Evolutionary conservation across 768 basidiomycete genomes (phyloP).

Genomic region (Neoboletus magnificus): DNA sequence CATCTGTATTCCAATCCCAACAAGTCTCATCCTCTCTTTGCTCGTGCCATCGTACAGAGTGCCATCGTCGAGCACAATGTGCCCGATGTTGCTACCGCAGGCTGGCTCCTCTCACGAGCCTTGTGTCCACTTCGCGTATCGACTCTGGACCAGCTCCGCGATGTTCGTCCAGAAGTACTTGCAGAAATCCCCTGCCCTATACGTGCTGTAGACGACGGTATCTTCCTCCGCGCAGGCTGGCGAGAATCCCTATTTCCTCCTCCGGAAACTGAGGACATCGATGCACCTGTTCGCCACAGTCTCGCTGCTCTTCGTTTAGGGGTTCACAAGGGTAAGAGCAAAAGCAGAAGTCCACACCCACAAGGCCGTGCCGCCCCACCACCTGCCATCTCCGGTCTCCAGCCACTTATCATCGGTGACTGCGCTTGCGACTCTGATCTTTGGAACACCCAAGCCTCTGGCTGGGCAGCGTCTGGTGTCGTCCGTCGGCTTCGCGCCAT

Average conservation of each 20-base stretch:
- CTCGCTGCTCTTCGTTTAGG: slow-evolving; percentile 24
- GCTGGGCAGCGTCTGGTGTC: slow-evolving; percentile 61
- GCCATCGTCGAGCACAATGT: slow-evolving; percentile 60
- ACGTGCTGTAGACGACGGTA: slow-evolving; percentile 64
- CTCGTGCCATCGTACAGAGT: slow-evolving; percentile 75
- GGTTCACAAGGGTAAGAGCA: slow-evolving; percentile 20
- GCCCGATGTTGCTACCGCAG: slow-evolving; percentile 56
- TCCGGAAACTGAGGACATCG: slow-evolving; percentile 20
- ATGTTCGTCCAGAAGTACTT: slow-evolving; percentile 55
- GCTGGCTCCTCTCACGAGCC: slow-evolving; percentile 63
- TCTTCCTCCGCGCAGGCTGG: slow-evolving; percentile 65
- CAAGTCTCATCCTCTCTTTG: slow-evolving; percentile 57
- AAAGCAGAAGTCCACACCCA: slow-evolving; percentile 30
- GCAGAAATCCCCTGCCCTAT: slow-evolving; percentile 47
- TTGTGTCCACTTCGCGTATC: slow-evolving; percentile 54
- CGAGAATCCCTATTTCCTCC: slow-evolving; percentile 41
- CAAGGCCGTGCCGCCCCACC: slow-evolving; percentile 10
- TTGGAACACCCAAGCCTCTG: slow-evolving; percentile 57
- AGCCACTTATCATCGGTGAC: slow-evolving; percentile 77
- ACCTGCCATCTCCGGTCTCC: slow-evolving; percentile 31
- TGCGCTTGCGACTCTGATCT: slow-evolving; percentile 60
- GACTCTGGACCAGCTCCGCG: slow-evolving; percentile 60
- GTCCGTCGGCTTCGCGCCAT: slow-evolving; percentile 70
- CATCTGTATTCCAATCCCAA: slow-evolving; percentile 66
- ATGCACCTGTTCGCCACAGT: slow-evolving; percentile 9